Conservation (phyloP, 2,329 filamentous ascomycete species). For the Gremmenia infestans region DNA sequence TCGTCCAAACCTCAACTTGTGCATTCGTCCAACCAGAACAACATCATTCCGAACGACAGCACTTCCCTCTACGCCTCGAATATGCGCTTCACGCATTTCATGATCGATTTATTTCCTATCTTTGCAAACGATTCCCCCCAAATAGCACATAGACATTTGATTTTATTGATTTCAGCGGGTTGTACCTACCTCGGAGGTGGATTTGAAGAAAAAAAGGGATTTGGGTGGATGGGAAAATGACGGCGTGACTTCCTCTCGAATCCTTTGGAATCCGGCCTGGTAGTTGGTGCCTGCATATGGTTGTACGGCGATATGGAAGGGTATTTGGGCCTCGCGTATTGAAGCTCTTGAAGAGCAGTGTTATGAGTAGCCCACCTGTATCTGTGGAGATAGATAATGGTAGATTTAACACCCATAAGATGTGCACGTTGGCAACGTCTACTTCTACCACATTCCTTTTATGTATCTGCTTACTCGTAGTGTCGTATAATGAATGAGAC, state of each 20-base stretch:
- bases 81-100: not conserved
- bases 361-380: not conserved
- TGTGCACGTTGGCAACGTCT: not conserved
- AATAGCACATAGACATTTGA: conserved; percentile 21
- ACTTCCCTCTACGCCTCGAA: not conserved
- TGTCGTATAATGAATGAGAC: not conserved
- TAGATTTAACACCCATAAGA: not conserved
- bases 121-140: conserved; percentile 16
- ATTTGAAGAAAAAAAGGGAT: not conserved
- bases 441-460: not conserved
- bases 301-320: not conserved
- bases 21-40: not conserved
- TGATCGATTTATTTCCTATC: conserved; percentile 14
- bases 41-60: not conserved
- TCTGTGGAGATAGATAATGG: not conserved
- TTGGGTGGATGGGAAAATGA: conserved; percentile 6
- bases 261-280: not conserved
- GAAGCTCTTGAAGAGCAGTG: not conserved
- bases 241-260: conserved; percentile 10
- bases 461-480: not conserved
- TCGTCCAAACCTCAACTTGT: not conserved
- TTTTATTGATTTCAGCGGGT: conserved; percentile 1
- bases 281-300: not conserved
- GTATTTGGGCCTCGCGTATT: not conserved
- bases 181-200: not conserved